Evolutionary conservation across 495 filamentous ascomycete species (phyloP).

Genomic region (Trichodelitschia bisporula): DNA sequence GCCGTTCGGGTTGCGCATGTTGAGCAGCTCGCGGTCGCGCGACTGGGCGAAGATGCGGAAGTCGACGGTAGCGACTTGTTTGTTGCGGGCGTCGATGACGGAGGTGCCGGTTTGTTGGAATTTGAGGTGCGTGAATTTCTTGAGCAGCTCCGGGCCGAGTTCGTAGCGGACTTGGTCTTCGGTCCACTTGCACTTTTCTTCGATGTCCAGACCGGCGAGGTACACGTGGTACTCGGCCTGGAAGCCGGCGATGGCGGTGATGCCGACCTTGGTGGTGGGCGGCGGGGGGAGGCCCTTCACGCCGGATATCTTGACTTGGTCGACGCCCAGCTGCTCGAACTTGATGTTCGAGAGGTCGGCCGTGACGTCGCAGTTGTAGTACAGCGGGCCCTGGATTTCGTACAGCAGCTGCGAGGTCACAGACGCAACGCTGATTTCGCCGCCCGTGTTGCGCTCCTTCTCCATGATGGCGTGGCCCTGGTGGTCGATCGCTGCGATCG

Average conservation of each 20-base stretch:
- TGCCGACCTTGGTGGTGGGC: constrained; percentile 14
- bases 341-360: constrained; percentile 13
- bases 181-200: constrained; percentile 10
- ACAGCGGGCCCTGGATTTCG: constrained; percentile 14
- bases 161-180: constrained; percentile 10
- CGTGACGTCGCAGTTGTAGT: constrained; percentile 15
- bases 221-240: constrained; percentile 11
- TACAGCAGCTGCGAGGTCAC: constrained; percentile 12
- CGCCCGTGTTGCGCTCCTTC: constrained; percentile 10
- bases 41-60: constrained; percentile 16
- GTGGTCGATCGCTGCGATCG: constrained; percentile 10
- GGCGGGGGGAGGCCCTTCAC: constrained; percentile 16
- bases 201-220: constrained; percentile 12
- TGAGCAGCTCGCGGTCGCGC: constrained; percentile 8
- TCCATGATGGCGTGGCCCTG: constrained; percentile 8
- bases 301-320: constrained; percentile 13
- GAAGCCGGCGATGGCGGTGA: constrained; percentile 10
- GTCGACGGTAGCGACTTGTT: constrained; percentile 17
- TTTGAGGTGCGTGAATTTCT: constrained; percentile 11
- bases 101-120: constrained; percentile 14
- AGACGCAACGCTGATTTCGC: constrained; percentile 7
- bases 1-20: constrained; percentile 10
- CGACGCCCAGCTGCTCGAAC: constrained; percentile 12
- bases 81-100: constrained; percentile 10
- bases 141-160: constrained; percentile 3